phyloP scores from a whole-genome alignment of 2,329 filamentous ascomycete genomes.

The Gyromitra esculenta region DNA sequence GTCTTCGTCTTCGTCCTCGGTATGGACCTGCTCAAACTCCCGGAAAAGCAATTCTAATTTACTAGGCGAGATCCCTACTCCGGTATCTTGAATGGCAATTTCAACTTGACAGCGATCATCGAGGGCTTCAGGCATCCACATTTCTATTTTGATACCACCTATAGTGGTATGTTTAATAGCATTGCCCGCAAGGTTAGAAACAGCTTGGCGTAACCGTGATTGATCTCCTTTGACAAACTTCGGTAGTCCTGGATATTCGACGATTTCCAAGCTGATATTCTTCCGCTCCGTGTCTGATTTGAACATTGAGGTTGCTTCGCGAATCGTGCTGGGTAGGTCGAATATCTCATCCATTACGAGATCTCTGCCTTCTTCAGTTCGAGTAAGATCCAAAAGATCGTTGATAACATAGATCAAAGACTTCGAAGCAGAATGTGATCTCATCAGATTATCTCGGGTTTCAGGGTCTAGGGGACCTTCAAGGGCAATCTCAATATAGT shows the following conservation, averaged over 20 bases:
- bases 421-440: slow-evolving; percentile 89
- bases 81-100: slow-evolving; percentile 79
- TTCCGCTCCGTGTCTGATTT: slow-evolving; percentile 79
- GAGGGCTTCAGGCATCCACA: slow-evolving; percentile 69
- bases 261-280: slow-evolving; percentile 74
- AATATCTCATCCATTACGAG: slow-evolving; percentile 84
- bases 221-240: slow-evolving; percentile 79
- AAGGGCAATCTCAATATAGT: slow-evolving; percentile 89
- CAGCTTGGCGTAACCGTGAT: slow-evolving; percentile 79
- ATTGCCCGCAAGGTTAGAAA: slow-evolving; percentile 85
- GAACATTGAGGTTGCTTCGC: slow-evolving; percentile 81
- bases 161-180: slow-evolving; percentile 78
- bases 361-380: slow-evolving; percentile 81
- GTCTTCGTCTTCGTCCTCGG: slow-evolving; percentile 58
- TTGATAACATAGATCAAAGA: slow-evolving; percentile 95
- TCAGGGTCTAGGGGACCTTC: slow-evolving; percentile 82
- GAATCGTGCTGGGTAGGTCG: slow-evolving; percentile 74
- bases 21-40: slow-evolving; percentile 73
- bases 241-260: slow-evolving; percentile 75
- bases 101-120: slow-evolving; percentile 73
- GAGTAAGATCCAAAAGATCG: slow-evolving; percentile 86
- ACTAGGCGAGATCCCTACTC: slow-evolving; percentile 69
- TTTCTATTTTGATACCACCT: slow-evolving; percentile 76
- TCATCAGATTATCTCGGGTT: slow-evolving; percentile 82
- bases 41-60: slow-evolving; percentile 70